phyloP scores from a whole-genome alignment of 2,329 filamentous ascomycete species.

The Arachnomyces sp. region DNA sequence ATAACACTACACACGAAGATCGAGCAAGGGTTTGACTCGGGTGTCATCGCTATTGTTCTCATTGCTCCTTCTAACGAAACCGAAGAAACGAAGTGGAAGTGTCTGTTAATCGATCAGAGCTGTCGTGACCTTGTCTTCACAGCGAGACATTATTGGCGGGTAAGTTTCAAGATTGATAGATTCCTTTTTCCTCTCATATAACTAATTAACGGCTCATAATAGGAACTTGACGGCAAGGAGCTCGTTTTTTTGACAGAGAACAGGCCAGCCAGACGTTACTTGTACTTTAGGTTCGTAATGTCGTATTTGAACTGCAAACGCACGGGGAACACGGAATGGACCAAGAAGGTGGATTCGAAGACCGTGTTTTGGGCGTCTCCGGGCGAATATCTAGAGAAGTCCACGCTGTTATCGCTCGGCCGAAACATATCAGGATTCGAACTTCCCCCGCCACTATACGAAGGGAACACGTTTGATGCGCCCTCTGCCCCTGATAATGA shows the following conservation, averaged over 20 bases:
- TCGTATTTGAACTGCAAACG: slow-evolving; percentile 11
- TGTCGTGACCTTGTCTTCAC: slow-evolving; percentile 4
- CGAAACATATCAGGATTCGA: slow-evolving; percentile 6
- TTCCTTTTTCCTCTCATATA: not conserved
- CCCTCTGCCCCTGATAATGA: not conserved
- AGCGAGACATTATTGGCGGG: slow-evolving; percentile 1
- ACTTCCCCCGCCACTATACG: not conserved
- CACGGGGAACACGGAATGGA: slow-evolving; percentile 4
- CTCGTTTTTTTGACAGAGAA: slow-evolving; percentile 13
- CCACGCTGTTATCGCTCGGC: slow-evolving; percentile 4
- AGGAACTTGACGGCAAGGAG: slow-evolving; percentile 14
- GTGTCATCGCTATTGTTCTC: slow-evolving; percentile 12
- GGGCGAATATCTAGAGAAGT: slow-evolving; percentile 5
- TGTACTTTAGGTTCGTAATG: slow-evolving; percentile 17
- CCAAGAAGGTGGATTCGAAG: not conserved
- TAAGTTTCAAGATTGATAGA: slow-evolving; percentile 8
- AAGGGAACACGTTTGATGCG: not conserved
- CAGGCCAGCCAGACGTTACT: slow-evolving; percentile 13
- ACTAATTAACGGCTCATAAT: slow-evolving; percentile 3
- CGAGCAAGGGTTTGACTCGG: slow-evolving; percentile 10
- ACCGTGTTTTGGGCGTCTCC: slow-evolving; percentile 4
- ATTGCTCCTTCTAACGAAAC: slow-evolving; percentile 4
- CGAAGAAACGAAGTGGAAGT: slow-evolving; percentile 11
- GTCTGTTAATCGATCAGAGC: slow-evolving; percentile 11
- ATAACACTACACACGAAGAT: slow-evolving; percentile 8